These are phyloP conservation scores for Plectranthus barbatus DNA, from an alignment of 257 asterid species.

Conservation along the genomic window DNA sequence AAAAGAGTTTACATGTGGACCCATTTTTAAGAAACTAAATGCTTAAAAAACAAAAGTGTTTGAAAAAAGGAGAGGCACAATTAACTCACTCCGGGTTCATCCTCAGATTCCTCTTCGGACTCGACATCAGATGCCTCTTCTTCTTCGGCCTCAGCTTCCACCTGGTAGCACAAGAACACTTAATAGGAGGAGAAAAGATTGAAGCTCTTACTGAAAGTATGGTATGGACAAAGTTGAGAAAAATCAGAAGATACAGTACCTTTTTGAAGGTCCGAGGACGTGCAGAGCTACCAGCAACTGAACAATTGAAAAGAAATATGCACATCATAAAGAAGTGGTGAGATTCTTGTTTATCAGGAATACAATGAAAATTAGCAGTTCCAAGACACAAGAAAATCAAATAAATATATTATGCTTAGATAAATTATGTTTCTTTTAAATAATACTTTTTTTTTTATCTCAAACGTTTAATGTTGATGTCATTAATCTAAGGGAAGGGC, in stretches of 20 bases:
- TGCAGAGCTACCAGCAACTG: constrained; percentile 86
- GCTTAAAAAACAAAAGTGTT: background rate
- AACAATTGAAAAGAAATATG: background rate
- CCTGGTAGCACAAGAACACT: constrained; percentile 33
- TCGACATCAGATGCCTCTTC: constrained; percentile 66
- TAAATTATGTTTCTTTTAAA: no score
- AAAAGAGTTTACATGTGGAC: background rate
- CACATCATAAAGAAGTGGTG: background rate
- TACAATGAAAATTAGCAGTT: background rate
- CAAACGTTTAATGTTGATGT: no score
- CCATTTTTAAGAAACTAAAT: background rate
- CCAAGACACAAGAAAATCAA: background rate
- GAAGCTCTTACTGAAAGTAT: background rate
- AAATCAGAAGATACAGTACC: constrained; percentile 29
- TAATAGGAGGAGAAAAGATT: background rate
- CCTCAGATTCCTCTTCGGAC: constrained; percentile 72
- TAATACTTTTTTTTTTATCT: no score
- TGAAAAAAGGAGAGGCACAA: background rate
- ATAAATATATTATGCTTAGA: no score
- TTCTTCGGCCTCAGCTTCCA: constrained; percentile 53
- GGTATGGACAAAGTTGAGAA: background rate
- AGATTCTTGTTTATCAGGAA: background rate
- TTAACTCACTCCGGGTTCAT: constrained; percentile 50
- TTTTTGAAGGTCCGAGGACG: constrained; percentile 82
- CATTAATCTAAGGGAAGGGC: no score